These are phyloP conservation scores for Vanilla planifolia DNA, from an alignment of 106 monocot species.

Conservation along the genomic window DNA sequence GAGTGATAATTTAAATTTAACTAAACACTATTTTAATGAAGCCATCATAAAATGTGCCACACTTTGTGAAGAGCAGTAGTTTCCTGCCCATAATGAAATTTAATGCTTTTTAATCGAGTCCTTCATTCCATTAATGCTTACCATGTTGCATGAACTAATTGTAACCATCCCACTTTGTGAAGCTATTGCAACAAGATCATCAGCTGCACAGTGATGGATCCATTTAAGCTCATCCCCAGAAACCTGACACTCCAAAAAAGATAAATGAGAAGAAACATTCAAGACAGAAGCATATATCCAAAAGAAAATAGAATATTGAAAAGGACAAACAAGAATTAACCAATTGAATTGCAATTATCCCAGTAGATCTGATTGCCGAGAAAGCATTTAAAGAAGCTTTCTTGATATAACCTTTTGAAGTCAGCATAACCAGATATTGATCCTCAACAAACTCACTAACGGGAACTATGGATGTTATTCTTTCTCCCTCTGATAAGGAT, in stretches of 20 bases:
- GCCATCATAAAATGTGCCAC: too few species aligned
- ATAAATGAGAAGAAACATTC: neutral
- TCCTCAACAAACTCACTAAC: slow-evolving; percentile 89
- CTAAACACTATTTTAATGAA: too few species aligned
- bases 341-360: slow-evolving; percentile 99
- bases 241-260: slow-evolving; percentile 34
- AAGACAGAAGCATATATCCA: neutral
- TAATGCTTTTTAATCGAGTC: neutral
- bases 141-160: slow-evolving; percentile 75
- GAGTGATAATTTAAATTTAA: too few species aligned
- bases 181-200: slow-evolving; percentile 88
- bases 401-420: slow-evolving; percentile 87
- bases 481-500: slow-evolving; percentile 85
- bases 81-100: too few species aligned
- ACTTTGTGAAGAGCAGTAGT: too few species aligned
- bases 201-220: slow-evolving; percentile 72
- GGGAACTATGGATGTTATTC: slow-evolving; percentile 93
- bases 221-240: slow-evolving; percentile 92
- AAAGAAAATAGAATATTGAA: slow-evolving; percentile 8
- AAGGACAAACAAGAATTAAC: slow-evolving; percentile 21
- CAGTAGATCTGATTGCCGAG: slow-evolving; percentile 76
- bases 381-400: slow-evolving; percentile 92
- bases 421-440: slow-evolving; percentile 87
- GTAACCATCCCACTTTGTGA: slow-evolving; percentile 94
- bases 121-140: slow-evolving; percentile 11